Percentiles rank a stretch among this genome's conserved stretches.
phyloP scores from a whole-genome alignment of 1,284 basidiomycete species.

The Athelia psychrophila region DNA sequence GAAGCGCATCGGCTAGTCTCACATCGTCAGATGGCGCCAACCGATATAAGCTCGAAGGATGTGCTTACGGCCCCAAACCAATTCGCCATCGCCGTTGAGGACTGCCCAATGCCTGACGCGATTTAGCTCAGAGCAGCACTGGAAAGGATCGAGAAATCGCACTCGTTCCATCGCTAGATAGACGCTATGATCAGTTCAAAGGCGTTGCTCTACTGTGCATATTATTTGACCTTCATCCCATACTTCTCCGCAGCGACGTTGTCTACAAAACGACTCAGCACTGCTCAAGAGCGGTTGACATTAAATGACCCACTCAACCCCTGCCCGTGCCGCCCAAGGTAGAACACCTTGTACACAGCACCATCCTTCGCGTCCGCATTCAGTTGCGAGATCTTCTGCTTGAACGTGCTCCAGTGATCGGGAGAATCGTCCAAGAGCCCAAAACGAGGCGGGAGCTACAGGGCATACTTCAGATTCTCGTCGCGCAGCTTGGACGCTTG shows the following conservation, averaged over 20 bases:
- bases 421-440: slow-evolving; percentile 38
- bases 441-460: slow-evolving; percentile 22
- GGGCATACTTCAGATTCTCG: background rate
- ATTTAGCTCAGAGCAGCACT: background rate
- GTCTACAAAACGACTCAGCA: slow-evolving; percentile 38
- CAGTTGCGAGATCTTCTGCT: slow-evolving; percentile 25
- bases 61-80: slow-evolving; percentile 76
- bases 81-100: slow-evolving; percentile 65
- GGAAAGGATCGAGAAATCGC: background rate
- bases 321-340: slow-evolving; percentile 48
- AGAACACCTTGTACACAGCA: slow-evolving; percentile 42
- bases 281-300: background rate
- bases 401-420: slow-evolving; percentile 38
- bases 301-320: slow-evolving; percentile 37
- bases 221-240: slow-evolving; percentile 46
- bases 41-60: too few species aligned
- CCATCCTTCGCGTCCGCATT: slow-evolving; percentile 25
- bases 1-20: slow-evolving; percentile 63
- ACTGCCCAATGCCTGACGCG: slow-evolving; percentile 62
- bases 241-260: slow-evolving; percentile 75
- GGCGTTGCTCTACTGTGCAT: background rate
- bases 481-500: background rate
- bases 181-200: background rate
- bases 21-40: background rate
- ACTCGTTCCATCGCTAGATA: slow-evolving; percentile 58